Evolutionary conservation across 2,329 filamentous ascomycete species (phyloP), one percentile per base, ranked within the genome.

Genomic region (Huntiella decipiens): DNA sequence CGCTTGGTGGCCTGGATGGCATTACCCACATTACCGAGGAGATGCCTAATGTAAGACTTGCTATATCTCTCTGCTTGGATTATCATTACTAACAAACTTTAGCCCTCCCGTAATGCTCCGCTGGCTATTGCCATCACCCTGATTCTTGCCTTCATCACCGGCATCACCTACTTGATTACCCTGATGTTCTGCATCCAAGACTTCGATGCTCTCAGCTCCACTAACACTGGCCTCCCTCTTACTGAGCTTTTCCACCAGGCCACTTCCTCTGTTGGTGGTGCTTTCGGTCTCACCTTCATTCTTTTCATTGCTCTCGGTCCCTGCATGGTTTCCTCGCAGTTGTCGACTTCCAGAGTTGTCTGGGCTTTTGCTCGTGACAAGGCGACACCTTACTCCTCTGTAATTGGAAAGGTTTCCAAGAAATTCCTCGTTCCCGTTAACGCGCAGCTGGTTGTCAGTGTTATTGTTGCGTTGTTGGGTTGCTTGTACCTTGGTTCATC

Each of bases 141-240:
- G 11, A 56, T 51, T 6, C 70, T 71, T 43, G 68, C 66, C 4
- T 70, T 72, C 45, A 53, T 61, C 40, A 72, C 68, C 0, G 64
- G 65, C 3, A 53, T 70, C 10, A 58, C 61, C n/a, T 71, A 69
- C 52, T 58, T 68, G 2, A 60, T 72, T 22, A 59, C 61, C 5
- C 63, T 73, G 43, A 70, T 72, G 61, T 72, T 69, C 52, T 66
- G 62, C 1, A 63, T 70, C 40, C 64, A 66, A 39, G 62, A 70
- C 52, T 67, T 67, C 43, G 54, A 59, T 36, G 60, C 58, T 1
- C 58, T 73, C 1, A 58, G 63, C 45, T 53, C 54, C 3, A 66
- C 62, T 7, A 58, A 58, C 43, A 67, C 64, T 5, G 61, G 61
- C 1, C 58, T 67, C 5, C 66, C 66, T 0, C 57, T 67, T 12